Conservation (phyloP, 352 stramenopile genomes). For the Peronospora farinosa region DNA sequence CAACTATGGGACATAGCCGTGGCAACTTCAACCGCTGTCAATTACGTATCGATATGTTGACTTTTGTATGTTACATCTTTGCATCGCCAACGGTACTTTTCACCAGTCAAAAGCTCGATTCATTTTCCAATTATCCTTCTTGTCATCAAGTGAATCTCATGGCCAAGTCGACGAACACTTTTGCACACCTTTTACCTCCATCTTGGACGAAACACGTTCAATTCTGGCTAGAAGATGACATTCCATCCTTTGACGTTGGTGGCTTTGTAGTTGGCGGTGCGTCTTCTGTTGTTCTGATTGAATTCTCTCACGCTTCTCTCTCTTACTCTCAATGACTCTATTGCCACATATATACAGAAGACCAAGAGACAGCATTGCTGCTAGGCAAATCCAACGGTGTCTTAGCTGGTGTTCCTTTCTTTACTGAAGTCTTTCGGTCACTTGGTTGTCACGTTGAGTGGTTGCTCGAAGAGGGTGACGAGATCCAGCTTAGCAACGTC, state of each 20-base stretch:
- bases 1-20: too few species aligned
- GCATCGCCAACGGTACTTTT: constrained; percentile 1
- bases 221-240: constrained; percentile 95
- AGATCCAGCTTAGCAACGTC: constrained; percentile 38
- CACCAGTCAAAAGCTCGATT: background rate
- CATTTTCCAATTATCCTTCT: constrained; percentile 1
- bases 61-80: constrained; percentile 5
- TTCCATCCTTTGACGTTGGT: constrained; percentile 95
- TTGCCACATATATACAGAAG: constrained; percentile 33
- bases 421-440: constrained; percentile 89
- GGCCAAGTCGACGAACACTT: constrained; percentile 24
- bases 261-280: constrained; percentile 94
- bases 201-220: constrained; percentile 85
- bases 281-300: background rate
- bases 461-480: constrained; percentile 69
- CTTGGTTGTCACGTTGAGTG: constrained; percentile 90
- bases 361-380: constrained; percentile 76
- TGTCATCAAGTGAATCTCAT: constrained; percentile 12
- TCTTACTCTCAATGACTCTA: background rate
- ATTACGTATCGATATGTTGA: constrained; percentile 1
- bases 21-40: constrained; percentile 3
- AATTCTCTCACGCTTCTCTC: background rate
- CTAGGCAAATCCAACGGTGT: constrained; percentile 93
- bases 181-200: constrained; percentile 64
- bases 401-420: constrained; percentile 94